phyloP scores from a whole-genome alignment of 2,329 filamentous ascomycete species.

The Coleophoma cylindrospora region DNA sequence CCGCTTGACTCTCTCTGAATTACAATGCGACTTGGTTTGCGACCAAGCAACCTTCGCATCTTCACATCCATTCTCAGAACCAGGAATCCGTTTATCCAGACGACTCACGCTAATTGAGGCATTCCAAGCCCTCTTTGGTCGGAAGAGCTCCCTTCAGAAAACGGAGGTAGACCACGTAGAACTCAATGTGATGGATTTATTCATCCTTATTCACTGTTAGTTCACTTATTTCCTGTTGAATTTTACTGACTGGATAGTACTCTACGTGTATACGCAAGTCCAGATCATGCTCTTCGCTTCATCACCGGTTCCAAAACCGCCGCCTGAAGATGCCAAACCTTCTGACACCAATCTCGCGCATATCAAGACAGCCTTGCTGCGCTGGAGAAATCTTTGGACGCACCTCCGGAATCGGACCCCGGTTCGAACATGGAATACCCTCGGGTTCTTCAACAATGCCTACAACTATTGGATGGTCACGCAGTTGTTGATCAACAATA shows the following conservation, averaged over 20 bases:
- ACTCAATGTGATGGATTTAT: conserved; percentile 17
- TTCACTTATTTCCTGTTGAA: not conserved
- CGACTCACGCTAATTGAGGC: conserved; percentile 30
- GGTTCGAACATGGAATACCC: conserved; percentile 7
- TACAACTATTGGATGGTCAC: conserved; percentile 20
- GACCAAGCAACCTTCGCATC: conserved; percentile 33
- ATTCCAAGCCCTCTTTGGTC: conserved; percentile 31
- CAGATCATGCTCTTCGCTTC: conserved; percentile 13
- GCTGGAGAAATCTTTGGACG: conserved; percentile 17
- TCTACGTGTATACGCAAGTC: conserved; percentile 15
- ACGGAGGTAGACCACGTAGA: conserved; percentile 8
- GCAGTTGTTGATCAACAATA: conserved; percentile 15
- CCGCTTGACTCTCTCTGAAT: conserved; percentile 31
- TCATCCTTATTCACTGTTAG: conserved; percentile 17
- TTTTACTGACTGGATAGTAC: conserved; percentile 8
- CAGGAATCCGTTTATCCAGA: conserved; percentile 30
- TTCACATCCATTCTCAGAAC: conserved; percentile 34
- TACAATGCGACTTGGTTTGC: conserved; percentile 37
- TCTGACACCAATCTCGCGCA: conserved; percentile 10
- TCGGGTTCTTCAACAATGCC: conserved; percentile 16
- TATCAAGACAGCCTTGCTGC: conserved; percentile 12
- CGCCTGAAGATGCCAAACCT: not conserved
- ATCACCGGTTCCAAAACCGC: conserved; percentile 1
- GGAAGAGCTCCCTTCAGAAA: not conserved
- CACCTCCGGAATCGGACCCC: conserved; percentile 9